These are phyloP conservation scores for Peziza echinospora DNA, from an alignment of 495 filamentous ascomycete genomes.

Conservation along the genomic window DNA sequence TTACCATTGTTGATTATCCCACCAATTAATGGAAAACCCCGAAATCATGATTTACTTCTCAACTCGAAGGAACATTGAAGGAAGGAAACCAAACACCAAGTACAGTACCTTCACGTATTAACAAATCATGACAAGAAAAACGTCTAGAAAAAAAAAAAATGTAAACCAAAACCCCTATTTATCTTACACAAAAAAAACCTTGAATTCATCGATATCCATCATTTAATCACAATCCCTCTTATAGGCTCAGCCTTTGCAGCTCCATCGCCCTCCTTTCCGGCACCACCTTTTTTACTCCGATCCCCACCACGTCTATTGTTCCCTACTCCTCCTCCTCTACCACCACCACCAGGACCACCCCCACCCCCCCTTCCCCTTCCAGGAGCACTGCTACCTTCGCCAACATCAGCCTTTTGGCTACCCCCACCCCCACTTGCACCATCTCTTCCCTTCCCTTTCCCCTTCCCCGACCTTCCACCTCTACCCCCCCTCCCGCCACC, in stretches of 20 bases:
- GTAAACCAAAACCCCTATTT: no score
- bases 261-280: background rate
- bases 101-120: no score
- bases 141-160: no score
- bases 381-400: background rate
- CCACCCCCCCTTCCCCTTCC: background rate
- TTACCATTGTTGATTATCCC: no score
- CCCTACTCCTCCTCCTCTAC: background rate
- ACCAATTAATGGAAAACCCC: no score
- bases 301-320: background rate
- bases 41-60: no score
- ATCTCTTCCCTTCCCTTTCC: background rate
- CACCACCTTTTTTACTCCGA: background rate
- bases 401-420: background rate
- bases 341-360: conserved; percentile 1
- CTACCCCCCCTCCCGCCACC: background rate
- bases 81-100: no score
- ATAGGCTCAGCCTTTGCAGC: background rate
- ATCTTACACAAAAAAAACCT: no score
- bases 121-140: no score
- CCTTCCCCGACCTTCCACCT: background rate
- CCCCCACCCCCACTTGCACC: background rate
- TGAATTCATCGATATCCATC: no score
- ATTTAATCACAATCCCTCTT: background rate
- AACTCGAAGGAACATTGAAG: no score